Base-by-base conservation (phyloP, 176 grass and related monocot genomes). In the Carex parvula region DNA sequence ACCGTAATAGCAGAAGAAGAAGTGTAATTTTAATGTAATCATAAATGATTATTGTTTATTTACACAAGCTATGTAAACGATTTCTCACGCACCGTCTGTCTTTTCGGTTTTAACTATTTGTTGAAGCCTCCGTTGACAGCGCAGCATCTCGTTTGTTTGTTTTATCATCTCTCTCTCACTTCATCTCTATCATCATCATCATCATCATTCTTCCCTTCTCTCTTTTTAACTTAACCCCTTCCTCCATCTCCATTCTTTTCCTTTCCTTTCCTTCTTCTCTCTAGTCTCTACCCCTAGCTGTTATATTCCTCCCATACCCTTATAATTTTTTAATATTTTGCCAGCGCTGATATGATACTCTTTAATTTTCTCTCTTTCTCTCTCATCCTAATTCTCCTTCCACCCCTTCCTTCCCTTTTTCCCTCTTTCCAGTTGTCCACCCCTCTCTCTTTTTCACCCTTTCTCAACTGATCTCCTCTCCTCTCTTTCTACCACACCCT, bases 81-180 rank as follows among this genome's bases (percentile, higher is more conserved):
- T 63, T 80, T 61, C 24, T 62, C 56, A 85, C 58, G 70, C 85
- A 84, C 63, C 81, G 70, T 64, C 87, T 79, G 89, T 90, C 86
- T 86, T 87, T 89, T 89, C 46, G 29, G 88, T 91, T 93, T 91
- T 92, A 88, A 86, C 84, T 93, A 93, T 87, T 84, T 55, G 67
- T 70, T 84, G 90, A 92, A 94, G 92, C 81, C 79, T 50, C 81
- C 64, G 82, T 97, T 97, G 95, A 94, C 95, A 98, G 87, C 89
- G 89, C 92, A 92, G 95, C 95, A 97, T 91, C 94, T 94, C 69
- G 74, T 97, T 97, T 94, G 92, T 94, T 94, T 26, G 26, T 26
- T 97, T 97, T 91, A 91, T 97, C 84, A 85, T 83, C 75, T 78
- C 21, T 50, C 89, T 92, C 87, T 84, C 65, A 61, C 92, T 90